Evolutionary conservation across 441 rosid genomes (phyloP).

Genomic region (Jatropha multifida): DNA sequence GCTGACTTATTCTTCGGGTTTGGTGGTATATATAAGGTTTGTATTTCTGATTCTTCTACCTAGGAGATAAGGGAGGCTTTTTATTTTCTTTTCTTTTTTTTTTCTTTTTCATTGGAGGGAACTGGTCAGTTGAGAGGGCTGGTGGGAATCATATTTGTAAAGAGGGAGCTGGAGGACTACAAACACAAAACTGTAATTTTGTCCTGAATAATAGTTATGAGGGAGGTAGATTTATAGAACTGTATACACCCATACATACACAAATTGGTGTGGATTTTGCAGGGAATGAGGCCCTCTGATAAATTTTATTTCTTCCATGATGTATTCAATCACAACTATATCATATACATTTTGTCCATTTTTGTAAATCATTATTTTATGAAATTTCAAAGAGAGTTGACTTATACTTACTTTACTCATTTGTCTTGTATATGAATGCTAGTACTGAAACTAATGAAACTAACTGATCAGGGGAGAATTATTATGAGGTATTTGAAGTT

Average conservation of each 20-base stretch:
- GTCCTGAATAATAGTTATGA: not conserved
- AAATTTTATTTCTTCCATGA: not conserved
- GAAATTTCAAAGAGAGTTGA: slow-evolving; percentile 1
- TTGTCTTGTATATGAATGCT: too few relatives aligned
- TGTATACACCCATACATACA: not conserved
- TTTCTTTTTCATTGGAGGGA: not conserved
- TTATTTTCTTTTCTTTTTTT: not conserved
- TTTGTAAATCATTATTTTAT: slow-evolving; percentile 16
- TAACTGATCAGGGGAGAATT: too few relatives aligned
- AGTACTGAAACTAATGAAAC: too few relatives aligned
- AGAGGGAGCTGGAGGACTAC: slow-evolving; percentile 29
- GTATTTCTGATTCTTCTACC: not conserved
- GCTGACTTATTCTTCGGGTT: slow-evolving; percentile 27
- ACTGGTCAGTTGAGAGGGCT: not conserved
- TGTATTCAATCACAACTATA: slow-evolving; percentile 1
- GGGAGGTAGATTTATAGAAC: slow-evolving; percentile 11
- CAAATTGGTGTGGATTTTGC: slow-evolving; percentile 26
- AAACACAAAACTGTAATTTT: slow-evolving; percentile 20
- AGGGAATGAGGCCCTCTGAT: slow-evolving; percentile 1
- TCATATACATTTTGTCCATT: slow-evolving; percentile 3
- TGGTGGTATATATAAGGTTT: slow-evolving; percentile 23
- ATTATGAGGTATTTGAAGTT: too few relatives aligned
- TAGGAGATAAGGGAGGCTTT: too few relatives aligned
- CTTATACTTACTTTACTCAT: not conserved
- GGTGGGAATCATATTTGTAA: slow-evolving; percentile 27